Evolutionary conservation across 495 filamentous ascomycete species (phyloP).

Genomic region (Cetradonia linearis): DNA sequence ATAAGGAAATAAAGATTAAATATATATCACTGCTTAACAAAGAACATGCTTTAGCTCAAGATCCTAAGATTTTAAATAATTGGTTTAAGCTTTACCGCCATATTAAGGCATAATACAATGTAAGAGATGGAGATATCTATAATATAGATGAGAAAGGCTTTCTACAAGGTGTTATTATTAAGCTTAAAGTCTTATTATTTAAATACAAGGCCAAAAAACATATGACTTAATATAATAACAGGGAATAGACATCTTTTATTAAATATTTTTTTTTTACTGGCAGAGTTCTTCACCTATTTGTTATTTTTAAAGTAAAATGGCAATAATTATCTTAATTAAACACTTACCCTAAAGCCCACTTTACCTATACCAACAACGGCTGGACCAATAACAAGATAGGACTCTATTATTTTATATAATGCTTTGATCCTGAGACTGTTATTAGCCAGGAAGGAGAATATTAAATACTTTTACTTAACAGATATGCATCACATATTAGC

Average conservation of each 20-base stretch:
- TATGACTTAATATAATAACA: not conserved
- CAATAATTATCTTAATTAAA: not conserved
- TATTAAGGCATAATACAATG: conserved; percentile 16
- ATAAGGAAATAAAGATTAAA: conserved; percentile 6
- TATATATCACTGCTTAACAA: conserved; percentile 2
- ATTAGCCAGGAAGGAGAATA: not conserved
- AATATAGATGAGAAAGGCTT: conserved; percentile 24
- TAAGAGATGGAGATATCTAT: conserved; percentile 17
- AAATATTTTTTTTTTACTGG: not conserved
- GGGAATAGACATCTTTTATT: not conserved
- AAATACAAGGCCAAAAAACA: not conserved
- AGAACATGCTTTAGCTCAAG: not conserved
- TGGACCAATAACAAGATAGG: not conserved
- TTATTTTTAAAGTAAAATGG: not conserved
- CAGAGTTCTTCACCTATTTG: not conserved
- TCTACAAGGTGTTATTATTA: conserved; percentile 10
- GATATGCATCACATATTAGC: not conserved
- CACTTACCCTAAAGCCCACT: not conserved
- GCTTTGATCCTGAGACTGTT: not conserved
- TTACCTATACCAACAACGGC: not conserved
- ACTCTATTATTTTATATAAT: not conserved
- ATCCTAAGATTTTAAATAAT: not conserved
- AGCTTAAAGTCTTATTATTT: conserved; percentile 8
- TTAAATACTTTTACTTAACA: not conserved
- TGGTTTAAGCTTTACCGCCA: conserved; percentile 12